These are phyloP conservation scores for Cercophora newfieldiana DNA, from an alignment of 495 filamentous ascomycete species.

Conservation along the genomic window DNA sequence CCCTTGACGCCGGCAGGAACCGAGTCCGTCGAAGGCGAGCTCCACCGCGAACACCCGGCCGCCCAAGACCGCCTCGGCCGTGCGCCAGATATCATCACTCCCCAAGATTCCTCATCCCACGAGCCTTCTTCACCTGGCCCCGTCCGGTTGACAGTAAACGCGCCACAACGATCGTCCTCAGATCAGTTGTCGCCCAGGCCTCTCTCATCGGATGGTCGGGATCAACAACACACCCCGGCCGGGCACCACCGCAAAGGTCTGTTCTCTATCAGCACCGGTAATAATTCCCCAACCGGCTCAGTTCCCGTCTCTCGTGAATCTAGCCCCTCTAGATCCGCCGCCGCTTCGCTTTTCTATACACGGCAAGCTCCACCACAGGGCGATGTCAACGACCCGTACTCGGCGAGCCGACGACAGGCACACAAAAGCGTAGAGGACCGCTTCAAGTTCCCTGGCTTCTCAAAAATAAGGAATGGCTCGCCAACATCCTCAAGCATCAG, in stretches of 20 bases:
- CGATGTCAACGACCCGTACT: slow-evolving; percentile 86
- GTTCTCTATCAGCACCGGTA: slow-evolving; percentile 74
- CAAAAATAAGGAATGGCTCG: slow-evolving; percentile 49
- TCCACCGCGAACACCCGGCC: slow-evolving; percentile 28
- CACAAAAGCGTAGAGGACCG: slow-evolving; percentile 74
- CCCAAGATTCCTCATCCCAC: slow-evolving; percentile 45
- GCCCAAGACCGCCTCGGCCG: slow-evolving; percentile 37
- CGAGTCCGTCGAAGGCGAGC: slow-evolving; percentile 35
- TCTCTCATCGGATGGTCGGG: slow-evolving; percentile 42
- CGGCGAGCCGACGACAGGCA: slow-evolving; percentile 73
- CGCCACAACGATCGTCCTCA: slow-evolving; percentile 13
- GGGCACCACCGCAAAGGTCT: slow-evolving; percentile 61
- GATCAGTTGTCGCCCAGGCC: slow-evolving; percentile 36
- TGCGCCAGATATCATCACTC: slow-evolving; percentile 63
- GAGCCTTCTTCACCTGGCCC: slow-evolving; percentile 37
- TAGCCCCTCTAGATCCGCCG: slow-evolving; percentile 61
- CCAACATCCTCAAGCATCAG: slow-evolving; percentile 48
- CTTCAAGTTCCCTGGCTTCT: slow-evolving; percentile 79
- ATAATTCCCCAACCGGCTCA: slow-evolving; percentile 61
- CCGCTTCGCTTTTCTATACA: slow-evolving; percentile 58
- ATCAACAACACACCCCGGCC: slow-evolving; percentile 28
- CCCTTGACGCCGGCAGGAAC: slow-evolving; percentile 86
- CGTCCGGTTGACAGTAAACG: slow-evolving; percentile 20
- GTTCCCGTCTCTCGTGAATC: slow-evolving; percentile 62
- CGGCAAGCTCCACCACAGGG: slow-evolving; percentile 76